Evolutionary conservation across 345 rosid genomes (phyloP), one percentile per base, ranked within the genome.

Genomic region (Firmiana major): DNA sequence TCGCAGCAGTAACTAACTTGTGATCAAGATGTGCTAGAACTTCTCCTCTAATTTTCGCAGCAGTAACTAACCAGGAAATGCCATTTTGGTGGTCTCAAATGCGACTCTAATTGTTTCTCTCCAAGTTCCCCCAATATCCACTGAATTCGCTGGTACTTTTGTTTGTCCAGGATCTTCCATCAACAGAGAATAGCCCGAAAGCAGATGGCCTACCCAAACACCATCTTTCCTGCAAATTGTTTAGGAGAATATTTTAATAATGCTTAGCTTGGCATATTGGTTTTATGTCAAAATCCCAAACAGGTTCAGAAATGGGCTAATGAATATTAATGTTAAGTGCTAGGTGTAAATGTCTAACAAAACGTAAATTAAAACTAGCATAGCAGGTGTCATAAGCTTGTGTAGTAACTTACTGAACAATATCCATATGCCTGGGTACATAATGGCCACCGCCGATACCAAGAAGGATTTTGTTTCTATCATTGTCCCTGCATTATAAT

Each of bases 371-470:
- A 28, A 75, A 31, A 59, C n/a, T 4, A 28, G 31, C 49, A 34
- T 19, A 21, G 19, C 12, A 31, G 63, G 15, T 45, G 49, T 24
- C 24, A 51, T 49, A 40, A 71, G 34, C 36, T 57, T 4, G 64
- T 16, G 31, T 12, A 17, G 64, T 34, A 58, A 77, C 85, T 79
- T 81, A 83, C 88, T 60, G 31, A 11, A 69, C 83, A 77, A 83
- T 57, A 49, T 85, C 86, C 86, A 66, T 85, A 72, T 85, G 88
- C 60, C 86, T 80, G 19, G 88, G 88, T 36, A 81, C 86, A 77
- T 85, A 85, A 71, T 83, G 88, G 69, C 85, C 88, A 28, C 88
- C 88, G 16, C 88, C 88, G 74, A 85, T 74, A 73, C 88, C 88
- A 51, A 83, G 80, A 36, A 85, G 88, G 36, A 85, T 81, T 46